Conservation (phyloP, 352 stramenopile species). For the Phytophthora litchii region DNA sequence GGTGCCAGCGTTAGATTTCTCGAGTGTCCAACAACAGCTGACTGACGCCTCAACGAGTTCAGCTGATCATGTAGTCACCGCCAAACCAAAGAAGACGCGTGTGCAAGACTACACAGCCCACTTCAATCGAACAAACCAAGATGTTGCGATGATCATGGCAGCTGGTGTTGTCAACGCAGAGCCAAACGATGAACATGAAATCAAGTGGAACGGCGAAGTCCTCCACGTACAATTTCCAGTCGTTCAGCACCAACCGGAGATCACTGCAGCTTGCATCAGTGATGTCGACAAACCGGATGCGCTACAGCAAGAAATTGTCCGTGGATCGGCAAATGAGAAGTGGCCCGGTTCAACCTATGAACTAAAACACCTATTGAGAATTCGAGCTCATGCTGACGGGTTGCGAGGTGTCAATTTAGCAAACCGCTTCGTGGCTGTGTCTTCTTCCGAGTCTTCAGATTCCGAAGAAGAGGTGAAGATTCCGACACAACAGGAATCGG, state of each 20-base stretch:
- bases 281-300: neutral
- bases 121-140: conserved; percentile 32
- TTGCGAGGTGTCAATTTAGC: conserved; percentile 57
- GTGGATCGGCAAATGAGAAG: conserved; percentile 8
- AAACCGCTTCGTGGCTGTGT: conserved; percentile 50
- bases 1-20: conserved; percentile 21
- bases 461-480: conserved; percentile 31
- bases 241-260: neutral
- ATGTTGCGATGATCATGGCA: conserved; percentile 7
- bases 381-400: conserved; percentile 53
- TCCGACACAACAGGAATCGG: conserved; percentile 25
- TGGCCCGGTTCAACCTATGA: conserved; percentile 46
- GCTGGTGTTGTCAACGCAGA: conserved; percentile 9
- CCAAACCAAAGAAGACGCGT: conserved; percentile 36
- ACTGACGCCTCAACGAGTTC: neutral
- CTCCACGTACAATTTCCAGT: conserved; percentile 37
- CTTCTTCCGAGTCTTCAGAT: conserved; percentile 41
- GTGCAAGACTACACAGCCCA: conserved; percentile 40
- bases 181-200: conserved; percentile 21
- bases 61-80: neutral
- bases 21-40: conserved; percentile 9
- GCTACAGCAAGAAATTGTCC: conserved; percentile 2
- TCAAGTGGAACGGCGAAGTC: conserved; percentile 50
- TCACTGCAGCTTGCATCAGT: neutral
- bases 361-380: conserved; percentile 48